Base-by-base conservation (phyloP, 257 asterid species). In the Phtheirospermum japonicum region DNA sequence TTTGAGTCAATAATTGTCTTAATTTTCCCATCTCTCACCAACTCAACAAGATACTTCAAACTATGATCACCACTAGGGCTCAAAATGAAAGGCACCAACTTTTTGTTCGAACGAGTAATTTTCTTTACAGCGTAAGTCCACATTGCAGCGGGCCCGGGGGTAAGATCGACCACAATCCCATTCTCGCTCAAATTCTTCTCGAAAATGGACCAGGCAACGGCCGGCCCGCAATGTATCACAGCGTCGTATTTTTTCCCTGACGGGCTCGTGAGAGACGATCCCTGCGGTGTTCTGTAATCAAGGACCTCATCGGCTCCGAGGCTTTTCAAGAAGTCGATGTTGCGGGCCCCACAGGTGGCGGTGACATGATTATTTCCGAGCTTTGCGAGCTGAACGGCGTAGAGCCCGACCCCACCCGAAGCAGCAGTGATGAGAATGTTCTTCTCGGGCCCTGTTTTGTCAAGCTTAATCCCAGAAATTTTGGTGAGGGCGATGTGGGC, bases 261-360 rank as follows among this genome's bases (percentile, higher is more conserved):
- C 0, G 91, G 95, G 54, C 97, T 89, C 75, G 7, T 64, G 0
- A 86, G 85, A 4, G 86, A 64, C 1, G 80, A 81, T 37, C 97
- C 94, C 0, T 82, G 85, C 5, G 79, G 75, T 4, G 82, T 84
- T 62, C 71, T 79, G 81, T 89, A 89, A 56, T 89, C 97, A 3
- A 89, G 79, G 37, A 85, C 85, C 75, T 87, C 95, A 23, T 87
- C 92, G 0, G 95, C 94, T 1, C 95, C 97, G 31, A 89, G 75
- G 73, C 84, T 61, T 63, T 71, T 81, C 28, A 89, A 82, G 0
- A 86, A 57, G 6, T 81, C 88, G 4, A 83, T 4, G 72, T 89
- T 89, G 6, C 92, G 85, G 32, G 88, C 86, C 4, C 97, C 95
- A 49, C 95, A 89, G 2, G 97, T 86, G 43, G 88, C 91, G 0